Evolutionary conservation across 75 land plant species (phyloP).

Genomic region (Sequoiadendron giganteum): DNA sequence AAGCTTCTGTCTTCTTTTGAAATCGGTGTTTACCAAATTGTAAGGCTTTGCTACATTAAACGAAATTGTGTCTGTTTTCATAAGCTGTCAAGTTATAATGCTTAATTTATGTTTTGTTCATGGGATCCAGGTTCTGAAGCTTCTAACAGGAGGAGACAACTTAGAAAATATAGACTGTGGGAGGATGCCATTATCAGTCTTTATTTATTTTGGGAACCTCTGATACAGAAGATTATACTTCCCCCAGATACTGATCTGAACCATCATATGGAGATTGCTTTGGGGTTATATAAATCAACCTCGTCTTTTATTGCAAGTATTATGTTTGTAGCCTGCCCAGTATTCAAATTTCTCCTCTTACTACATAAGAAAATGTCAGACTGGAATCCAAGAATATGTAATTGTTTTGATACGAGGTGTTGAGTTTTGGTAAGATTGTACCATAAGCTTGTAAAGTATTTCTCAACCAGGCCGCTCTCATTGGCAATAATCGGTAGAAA

Average conservation of each 20-base stretch:
- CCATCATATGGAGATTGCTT: slow-evolving; percentile 33
- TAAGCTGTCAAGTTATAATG: no score
- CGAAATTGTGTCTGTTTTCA: no score
- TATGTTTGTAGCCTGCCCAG: background rate
- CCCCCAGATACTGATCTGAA: slow-evolving; percentile 31
- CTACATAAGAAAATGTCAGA: background rate
- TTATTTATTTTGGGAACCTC: slow-evolving; percentile 11
- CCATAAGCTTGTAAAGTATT: background rate
- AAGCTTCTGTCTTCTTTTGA: no score
- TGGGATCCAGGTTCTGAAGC: no score
- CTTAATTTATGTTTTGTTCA: no score
- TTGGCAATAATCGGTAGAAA: background rate
- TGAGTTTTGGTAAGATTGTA: background rate
- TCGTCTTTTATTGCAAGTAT: background rate
- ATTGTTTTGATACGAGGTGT: slow-evolving; percentile 2
- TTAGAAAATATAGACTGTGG: no score
- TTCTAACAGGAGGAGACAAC: no score
- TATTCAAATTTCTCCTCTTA: background rate
- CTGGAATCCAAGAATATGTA: background rate
- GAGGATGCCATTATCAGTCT: background rate
- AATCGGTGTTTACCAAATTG: background rate
- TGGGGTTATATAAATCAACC: slow-evolving; percentile 14
- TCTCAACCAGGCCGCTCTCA: background rate
- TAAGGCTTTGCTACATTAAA: background rate
- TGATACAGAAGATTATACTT: slow-evolving; percentile 32